Base-by-base conservation (phyloP, 306 rosid species). In the Leucaena leucocephala region DNA sequence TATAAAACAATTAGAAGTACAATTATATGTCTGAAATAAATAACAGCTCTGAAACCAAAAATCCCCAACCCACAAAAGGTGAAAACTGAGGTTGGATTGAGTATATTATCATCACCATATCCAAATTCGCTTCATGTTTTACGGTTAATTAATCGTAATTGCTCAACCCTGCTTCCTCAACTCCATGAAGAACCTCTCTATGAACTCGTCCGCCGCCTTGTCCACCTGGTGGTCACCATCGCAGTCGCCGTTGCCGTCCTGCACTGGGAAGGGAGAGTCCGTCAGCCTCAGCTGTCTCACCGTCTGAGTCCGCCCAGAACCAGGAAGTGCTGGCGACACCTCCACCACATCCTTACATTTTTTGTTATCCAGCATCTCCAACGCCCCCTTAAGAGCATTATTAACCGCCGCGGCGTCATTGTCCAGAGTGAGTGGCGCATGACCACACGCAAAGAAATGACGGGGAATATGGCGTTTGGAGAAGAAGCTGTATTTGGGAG, bases 151-250 rank as follows among this genome's bases (percentile, higher is more conserved):
- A 63, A 35, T 36, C 21, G 36, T 16, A 43, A 40, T 39, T 48
- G 17, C 17, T 81, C 58, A 39, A 65, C 58, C 82, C 43, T 95
- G 97, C 46, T 61, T 83, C 80, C 83, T 82, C 50, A 90, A 78
- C 3, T 91, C 76, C 65, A 80, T 88, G 85, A 92, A 92, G 55
- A 95, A 90, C 87, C 82, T 90, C 49, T 85, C 84, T 1, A 95
- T 95, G 65, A 92, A 95, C 70, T 83, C 96, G 77, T 91, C 98
- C 0, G 98, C 98, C 1, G 90, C 95, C 76, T 91, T 78, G 74
- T 95, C 98, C 7, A 95, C 92, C 13, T 42, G 89, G 68, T 76
- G 36, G 49, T 89, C 94, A 15, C 42, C 67, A 12, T 19, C 49
- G 12, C 68, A 85, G 0, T 81, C 87, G 12, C 90, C 87, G 1